Base-by-base conservation (phyloP, 2,329 filamentous ascomycete genomes). In the Coniochaeta sp. region DNA sequence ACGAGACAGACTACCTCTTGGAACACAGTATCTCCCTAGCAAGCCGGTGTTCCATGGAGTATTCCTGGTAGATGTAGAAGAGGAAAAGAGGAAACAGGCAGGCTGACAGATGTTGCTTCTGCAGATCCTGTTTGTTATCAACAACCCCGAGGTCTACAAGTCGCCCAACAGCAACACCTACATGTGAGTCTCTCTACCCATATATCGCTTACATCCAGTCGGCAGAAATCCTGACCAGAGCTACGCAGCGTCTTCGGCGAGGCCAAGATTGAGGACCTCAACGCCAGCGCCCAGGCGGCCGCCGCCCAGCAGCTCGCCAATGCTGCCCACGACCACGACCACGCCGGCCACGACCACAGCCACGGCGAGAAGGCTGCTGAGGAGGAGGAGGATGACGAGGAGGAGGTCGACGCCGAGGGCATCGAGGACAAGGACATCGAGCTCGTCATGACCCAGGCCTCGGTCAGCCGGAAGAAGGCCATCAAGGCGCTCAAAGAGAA, bases 181-280 rank as follows among this genome's bases (percentile, higher is more conserved):
- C 87, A 99, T 99, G 93, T 98, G 81, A 86, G 92, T 77, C 14
- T 28, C 14, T 28, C 10, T 28, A 4, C 7, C 6, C 24, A 26
- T 24, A 52, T 10, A 16, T 24, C 22, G 3, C 38, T 5, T 40
- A n/a, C 16, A 40, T 2, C 17, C 17, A 19, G n/a, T n/a, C 16
- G 38, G 32, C 12, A n/a, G 52, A 19, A 3, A 44, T 4, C 26
- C 34, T 58, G 17, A 28, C 34, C 47, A 24, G 26, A 30, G 26
- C 58, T 63, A 50, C 52, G 61, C 70, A 97, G 93, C 81, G 96
- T 98, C 79, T 99, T 99, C 76, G 95, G 95, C 78, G 96, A 99
- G 85, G 95, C 96, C 75, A 99, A 99, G 90, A 98, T 99, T 68
- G 95, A 99, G 87, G 96, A 99, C 80, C 85, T 98, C 73, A 99